Evolutionary conservation across 129 eudicot genomes (phyloP).

Genomic region (Tagetes patula): DNA sequence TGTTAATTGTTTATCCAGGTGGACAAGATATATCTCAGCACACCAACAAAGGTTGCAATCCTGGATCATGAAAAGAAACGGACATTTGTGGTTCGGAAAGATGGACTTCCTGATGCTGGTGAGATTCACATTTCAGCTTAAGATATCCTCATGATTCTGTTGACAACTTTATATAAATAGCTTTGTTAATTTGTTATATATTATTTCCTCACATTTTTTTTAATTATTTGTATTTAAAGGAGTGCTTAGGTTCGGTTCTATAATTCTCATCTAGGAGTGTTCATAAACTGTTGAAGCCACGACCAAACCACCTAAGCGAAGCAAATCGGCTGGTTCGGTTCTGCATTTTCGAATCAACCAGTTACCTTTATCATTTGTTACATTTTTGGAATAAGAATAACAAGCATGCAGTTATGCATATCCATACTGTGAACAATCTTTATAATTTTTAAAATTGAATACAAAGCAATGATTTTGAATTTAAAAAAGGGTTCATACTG

Average conservation of each 20-base stretch:
- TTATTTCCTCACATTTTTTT: neutral
- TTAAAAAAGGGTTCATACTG: neutral
- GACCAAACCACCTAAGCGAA: neutral
- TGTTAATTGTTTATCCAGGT: slow-evolving; percentile 41
- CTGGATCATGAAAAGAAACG: slow-evolving; percentile 84
- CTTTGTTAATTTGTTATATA: neutral
- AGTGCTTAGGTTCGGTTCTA: neutral
- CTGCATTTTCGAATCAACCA: neutral
- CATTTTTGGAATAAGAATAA: too few species aligned
- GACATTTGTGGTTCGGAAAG: slow-evolving; percentile 71
- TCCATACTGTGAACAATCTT: neutral
- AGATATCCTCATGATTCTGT: neutral
- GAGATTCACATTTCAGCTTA: neutral
- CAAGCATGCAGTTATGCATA: neutral
- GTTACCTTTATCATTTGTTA: neutral
- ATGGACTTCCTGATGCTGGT: slow-evolving; percentile 94
- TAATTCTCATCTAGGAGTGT: too few species aligned
- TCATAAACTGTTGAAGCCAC: neutral
- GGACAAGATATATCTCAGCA: slow-evolving; percentile 82
- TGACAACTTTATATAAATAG: neutral
- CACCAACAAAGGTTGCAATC: slow-evolving; percentile 78
- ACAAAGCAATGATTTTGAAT: neutral
- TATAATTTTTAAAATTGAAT: too few species aligned
- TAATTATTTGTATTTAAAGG: neutral
- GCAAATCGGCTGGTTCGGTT: neutral